Evolutionary conservation across 139 green algal species (phyloP), one percentile per base, ranked within the genome.

Genomic region (Chlamydomonas sphaeroides): DNA sequence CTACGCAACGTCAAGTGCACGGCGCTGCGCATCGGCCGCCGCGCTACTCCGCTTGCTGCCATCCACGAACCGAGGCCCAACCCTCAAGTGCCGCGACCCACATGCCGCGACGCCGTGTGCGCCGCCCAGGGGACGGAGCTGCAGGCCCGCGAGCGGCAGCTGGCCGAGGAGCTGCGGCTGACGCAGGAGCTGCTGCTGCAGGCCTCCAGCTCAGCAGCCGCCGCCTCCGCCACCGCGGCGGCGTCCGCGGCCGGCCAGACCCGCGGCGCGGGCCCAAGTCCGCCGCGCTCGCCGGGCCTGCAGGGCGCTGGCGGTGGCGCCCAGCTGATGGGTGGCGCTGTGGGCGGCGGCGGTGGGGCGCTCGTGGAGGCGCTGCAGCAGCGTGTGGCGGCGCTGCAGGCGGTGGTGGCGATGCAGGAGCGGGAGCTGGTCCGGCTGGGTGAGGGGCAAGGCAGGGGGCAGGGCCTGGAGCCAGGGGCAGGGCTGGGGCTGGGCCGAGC

Each of bases 401-500:
- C 65, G 15, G 28, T 82, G 0, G 75, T 82, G 61, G 23, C 25
- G 6, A 82, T 82, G 42, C 75, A 82, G 75, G 75, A 82, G 62
- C 62, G 62, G 32, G 75, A 82, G 42, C 59, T 82, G 32, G 10
- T 82, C 6, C 18, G 75, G 75, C n/a, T 82, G 39, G 62, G 75
- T 82, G n/a, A n/a, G n/a, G n/a, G n/a, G n/a, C n/a, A n/a, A n/a
- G n/a, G n/a, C n/a, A n/a, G n/a, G n/a, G n/a, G n/a, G n/a, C n/a
- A n/a, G n/a, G n/a, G n/a, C n/a, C n/a, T n/a, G n/a, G n/a, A n/a
- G n/a, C n/a, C n/a, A n/a, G n/a, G n/a, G n/a, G n/a, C n/a, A n/a
- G n/a, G n/a, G n/a, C n/a, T n/a, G n/a, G n/a, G n/a, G n/a, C n/a
- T n/a, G n/a, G n/a, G n/a, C n/a, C n/a, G n/a, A n/a, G n/a, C n/a